Evolutionary conservation across 495 filamentous ascomycete genomes (phyloP).

Genomic region (Penicillium bialowiezense): DNA sequence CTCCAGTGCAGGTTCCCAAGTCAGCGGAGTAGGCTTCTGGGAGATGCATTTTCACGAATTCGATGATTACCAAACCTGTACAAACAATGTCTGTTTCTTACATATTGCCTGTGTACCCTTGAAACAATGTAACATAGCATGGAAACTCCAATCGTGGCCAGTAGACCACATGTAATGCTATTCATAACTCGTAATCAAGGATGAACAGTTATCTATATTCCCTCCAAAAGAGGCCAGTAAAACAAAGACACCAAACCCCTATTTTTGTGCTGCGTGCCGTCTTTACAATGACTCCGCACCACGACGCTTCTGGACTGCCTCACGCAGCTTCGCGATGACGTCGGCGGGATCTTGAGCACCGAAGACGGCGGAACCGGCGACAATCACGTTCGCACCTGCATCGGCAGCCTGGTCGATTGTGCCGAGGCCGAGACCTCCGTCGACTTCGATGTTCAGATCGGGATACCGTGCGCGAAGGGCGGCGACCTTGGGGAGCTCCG

Average conservation of each 20-base stretch:
- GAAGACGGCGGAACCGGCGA: constrained; percentile 96
- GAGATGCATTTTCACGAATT: constrained; percentile 6
- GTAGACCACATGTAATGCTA: constrained; percentile 14
- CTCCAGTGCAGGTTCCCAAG: not conserved
- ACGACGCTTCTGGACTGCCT: constrained; percentile 66
- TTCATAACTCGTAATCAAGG: constrained; percentile 25
- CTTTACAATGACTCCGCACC: not conserved
- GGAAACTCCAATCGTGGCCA: constrained; percentile 1
- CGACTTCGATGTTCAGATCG: constrained; percentile 92
- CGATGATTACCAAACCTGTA: constrained; percentile 7
- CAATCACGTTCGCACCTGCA: constrained; percentile 96
- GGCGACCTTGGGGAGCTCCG: constrained; percentile 87
- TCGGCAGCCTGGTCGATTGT: constrained; percentile 95
- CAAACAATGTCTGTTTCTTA: not conserved
- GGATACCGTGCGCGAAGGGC: constrained; percentile 83
- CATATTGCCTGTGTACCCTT: not conserved
- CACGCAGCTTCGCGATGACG: constrained; percentile 76
- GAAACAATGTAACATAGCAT: not conserved
- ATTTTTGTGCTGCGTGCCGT: constrained; percentile 8
- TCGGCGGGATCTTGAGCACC: constrained; percentile 83
- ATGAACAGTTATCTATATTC: constrained; percentile 6
- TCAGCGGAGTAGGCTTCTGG: constrained; percentile 13
- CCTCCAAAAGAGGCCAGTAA: constrained; percentile 1
- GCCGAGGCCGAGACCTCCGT: constrained; percentile 81
- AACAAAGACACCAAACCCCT: constrained; percentile 20